Evolutionary conservation across 2,329 filamentous ascomycete species (phyloP), one percentile per base, ranked within the genome.

Genomic region (Aspergillus vadensis): DNA sequence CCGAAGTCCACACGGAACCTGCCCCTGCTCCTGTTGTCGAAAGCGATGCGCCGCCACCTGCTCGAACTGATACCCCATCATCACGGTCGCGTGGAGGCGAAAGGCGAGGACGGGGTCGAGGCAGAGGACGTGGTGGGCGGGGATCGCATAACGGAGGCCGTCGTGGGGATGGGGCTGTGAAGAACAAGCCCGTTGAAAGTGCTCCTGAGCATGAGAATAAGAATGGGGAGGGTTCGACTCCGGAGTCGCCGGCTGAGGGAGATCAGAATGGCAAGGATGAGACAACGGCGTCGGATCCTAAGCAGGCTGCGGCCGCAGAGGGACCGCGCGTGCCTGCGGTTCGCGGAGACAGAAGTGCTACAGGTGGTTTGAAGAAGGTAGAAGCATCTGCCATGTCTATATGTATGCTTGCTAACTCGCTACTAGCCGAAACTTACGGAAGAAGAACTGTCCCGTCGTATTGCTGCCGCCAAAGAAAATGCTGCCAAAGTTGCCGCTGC

Each of bases 391-490:
- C 5, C 27, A 3, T 38, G 25, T 30, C 36, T 21, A 3, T n/a
- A 27, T 43, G 14, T 25, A 21, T 30, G 19, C 15, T n/a, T 49
- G 53, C 66, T 72, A 60, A 80, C 72, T 57, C 69, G 60, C 61
- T 36, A 38, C 10, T 75, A 85, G 73, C 83, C 84, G 3, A 88
- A 87, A 74, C 81, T 89, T 48, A 89, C 86, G 2, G 87, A 89
- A 69, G 84, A 82, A 64, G 83, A 90, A 71, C 80, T 90, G 7
- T 81, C 80, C 3, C 83, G 82, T 49, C 85, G 85, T 62, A 83
- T 90, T 61, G 85, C 83, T 7, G 80, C 81, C 38, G 88, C 88
- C 67, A 82, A 82, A 63, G 80, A 87, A 65, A 84, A 87, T 59
- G 88, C 88, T 56, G 83, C 83, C 5, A 81, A 83, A 53, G 80